phyloP scores from a whole-genome alignment of 2,329 filamentous ascomycete species.

The Pleoardoris graminearum region DNA sequence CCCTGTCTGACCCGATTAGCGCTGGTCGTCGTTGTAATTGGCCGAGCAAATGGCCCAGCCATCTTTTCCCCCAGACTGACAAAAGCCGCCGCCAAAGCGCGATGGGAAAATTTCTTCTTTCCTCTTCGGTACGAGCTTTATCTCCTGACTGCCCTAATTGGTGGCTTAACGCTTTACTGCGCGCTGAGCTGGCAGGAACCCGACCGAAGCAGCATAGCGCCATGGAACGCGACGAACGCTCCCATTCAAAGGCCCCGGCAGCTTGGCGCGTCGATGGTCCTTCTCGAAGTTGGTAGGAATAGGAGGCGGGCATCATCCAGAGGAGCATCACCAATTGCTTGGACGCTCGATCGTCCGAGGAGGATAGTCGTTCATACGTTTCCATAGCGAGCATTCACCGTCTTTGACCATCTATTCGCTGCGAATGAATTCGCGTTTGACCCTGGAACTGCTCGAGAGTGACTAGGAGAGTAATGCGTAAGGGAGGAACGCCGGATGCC shows the following conservation, averaged over 20 bases:
- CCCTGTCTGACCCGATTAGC: background rate
- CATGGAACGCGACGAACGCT: background rate
- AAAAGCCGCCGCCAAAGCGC: background rate
- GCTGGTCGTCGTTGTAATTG: slow-evolving; percentile 4
- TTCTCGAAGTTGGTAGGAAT: background rate
- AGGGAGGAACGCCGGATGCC: too few relatives aligned
- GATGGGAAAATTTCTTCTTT: slow-evolving; percentile 12
- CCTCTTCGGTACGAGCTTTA: slow-evolving; percentile 8
- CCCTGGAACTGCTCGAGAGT: too few relatives aligned
- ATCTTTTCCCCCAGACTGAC: slow-evolving; percentile 17
- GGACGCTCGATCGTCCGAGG: too few relatives aligned
- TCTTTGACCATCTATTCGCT: too few relatives aligned
- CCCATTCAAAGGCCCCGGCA: background rate
- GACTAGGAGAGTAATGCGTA: too few relatives aligned
- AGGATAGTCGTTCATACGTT: too few relatives aligned
- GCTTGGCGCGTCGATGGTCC: background rate
- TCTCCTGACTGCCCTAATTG: slow-evolving; percentile 11
- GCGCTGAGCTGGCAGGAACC: slow-evolving; percentile 4
- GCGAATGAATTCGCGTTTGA: too few relatives aligned
- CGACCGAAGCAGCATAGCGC: slow-evolving; percentile 7
- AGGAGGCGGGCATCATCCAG: too few relatives aligned
- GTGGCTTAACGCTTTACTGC: slow-evolving; percentile 8
- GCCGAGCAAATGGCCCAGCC: slow-evolving; percentile 13
- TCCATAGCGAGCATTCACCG: too few relatives aligned
- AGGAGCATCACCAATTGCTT: too few relatives aligned